Evolutionary conservation across 2,329 filamentous ascomycete species (phyloP).

Genomic region (Chrysosphaeria jannelii): DNA sequence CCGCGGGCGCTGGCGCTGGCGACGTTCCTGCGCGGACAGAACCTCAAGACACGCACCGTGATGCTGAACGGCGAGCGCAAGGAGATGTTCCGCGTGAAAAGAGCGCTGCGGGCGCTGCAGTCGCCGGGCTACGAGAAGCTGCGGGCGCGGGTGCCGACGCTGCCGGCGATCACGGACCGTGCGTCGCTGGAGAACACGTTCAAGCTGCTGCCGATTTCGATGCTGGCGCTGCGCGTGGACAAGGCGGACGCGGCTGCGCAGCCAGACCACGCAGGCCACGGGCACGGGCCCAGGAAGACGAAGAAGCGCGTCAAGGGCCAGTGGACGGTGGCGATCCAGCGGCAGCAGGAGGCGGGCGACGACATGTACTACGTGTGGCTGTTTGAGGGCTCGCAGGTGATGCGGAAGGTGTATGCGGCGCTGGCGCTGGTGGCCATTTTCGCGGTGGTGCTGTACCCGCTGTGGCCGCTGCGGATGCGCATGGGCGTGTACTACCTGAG

Average conservation of each 20-base stretch:
- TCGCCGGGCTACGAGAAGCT: slow-evolving; percentile 78
- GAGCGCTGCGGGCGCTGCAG: slow-evolving; percentile 68
- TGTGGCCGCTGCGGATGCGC: slow-evolving; percentile 78
- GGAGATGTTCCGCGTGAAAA: slow-evolving; percentile 97
- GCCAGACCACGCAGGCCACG: slow-evolving; percentile 34
- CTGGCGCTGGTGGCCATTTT: slow-evolving; percentile 65
- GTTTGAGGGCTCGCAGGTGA: slow-evolving; percentile 80
- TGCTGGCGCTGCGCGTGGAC: slow-evolving; percentile 68
- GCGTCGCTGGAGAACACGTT: slow-evolving; percentile 68
- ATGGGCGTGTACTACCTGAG: slow-evolving; percentile 92
- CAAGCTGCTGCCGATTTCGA: slow-evolving; percentile 78
- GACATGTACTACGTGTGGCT: slow-evolving; percentile 93
- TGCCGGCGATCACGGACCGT: slow-evolving; percentile 68
- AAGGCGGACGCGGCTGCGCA: slow-evolving; percentile 17
- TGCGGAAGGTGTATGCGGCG: slow-evolving; percentile 69
- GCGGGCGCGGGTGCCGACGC: slow-evolving; percentile 59
- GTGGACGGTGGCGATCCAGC: slow-evolving; percentile 87
- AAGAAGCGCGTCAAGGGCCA: slow-evolving; percentile 80
- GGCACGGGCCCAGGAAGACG: slow-evolving; percentile 30
- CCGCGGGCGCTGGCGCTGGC: slow-evolving; percentile 72
- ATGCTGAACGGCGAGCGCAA: slow-evolving; percentile 91
- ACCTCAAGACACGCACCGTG: slow-evolving; percentile 68
- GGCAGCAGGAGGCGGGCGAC: slow-evolving; percentile 68
- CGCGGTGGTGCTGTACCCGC: slow-evolving; percentile 70
- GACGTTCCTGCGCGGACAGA: slow-evolving; percentile 56